Conservation (phyloP, 116 monocot genomes). For the Papilionanthe hybrid region DNA sequence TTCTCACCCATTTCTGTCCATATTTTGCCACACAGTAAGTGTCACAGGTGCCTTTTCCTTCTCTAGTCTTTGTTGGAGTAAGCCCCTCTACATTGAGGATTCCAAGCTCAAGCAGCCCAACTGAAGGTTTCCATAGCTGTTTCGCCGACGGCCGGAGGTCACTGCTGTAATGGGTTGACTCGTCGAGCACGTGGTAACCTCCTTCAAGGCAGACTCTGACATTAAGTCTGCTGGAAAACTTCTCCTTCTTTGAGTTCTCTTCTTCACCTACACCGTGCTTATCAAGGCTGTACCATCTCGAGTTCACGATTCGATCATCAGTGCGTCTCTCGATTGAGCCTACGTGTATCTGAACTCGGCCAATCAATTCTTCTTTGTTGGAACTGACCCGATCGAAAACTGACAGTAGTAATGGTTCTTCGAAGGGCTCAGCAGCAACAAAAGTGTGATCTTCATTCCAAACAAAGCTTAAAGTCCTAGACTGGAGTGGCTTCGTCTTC, state of each 20-base stretch:
- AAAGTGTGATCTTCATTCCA: slow-evolving; percentile 81
- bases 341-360: slow-evolving; percentile 35
- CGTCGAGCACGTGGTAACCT: slow-evolving; percentile 81
- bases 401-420: slow-evolving; percentile 35
- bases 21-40: slow-evolving; percentile 84
- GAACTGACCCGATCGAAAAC: slow-evolving; percentile 44
- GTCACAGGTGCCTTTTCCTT: slow-evolving; percentile 42
- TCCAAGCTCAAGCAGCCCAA: slow-evolving; percentile 69
- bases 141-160: slow-evolving; percentile 66
- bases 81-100: slow-evolving; percentile 52
- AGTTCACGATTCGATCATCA: slow-evolving; percentile 32
- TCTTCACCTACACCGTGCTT: slow-evolving; percentile 6
- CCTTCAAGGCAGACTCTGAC: slow-evolving; percentile 62
- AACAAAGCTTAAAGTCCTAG: slow-evolving; percentile 27
- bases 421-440: slow-evolving; percentile 82
- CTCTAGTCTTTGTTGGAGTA: slow-evolving; percentile 47
- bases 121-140: slow-evolving; percentile 57
- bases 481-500: slow-evolving; percentile 33
- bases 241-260: background rate
- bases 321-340: slow-evolving; percentile 38
- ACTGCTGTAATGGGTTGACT: slow-evolving; percentile 57
- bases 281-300: slow-evolving; percentile 59
- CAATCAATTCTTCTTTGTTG: slow-evolving; percentile 39
- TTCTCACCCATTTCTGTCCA: slow-evolving; percentile 77
- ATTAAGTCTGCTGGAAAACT: slow-evolving; percentile 57